Evolutionary conservation across 345 rosid species (phyloP).

Genomic region (Alliaria petiolata): DNA sequence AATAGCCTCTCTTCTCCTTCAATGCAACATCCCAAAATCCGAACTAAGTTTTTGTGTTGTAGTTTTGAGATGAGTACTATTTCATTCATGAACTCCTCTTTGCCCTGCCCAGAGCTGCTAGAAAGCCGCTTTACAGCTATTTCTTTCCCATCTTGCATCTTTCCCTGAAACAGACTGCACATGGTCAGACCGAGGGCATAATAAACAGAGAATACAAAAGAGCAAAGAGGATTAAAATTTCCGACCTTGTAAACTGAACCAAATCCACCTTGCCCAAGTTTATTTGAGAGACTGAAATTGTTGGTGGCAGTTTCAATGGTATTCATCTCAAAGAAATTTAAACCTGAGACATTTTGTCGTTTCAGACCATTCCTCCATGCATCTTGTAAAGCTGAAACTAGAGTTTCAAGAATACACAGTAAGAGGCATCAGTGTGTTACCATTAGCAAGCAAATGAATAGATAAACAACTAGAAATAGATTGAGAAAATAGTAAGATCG

Average conservation of each 20-base stretch:
- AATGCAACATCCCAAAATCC: conserved; percentile 45
- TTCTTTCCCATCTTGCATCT: conserved; percentile 31
- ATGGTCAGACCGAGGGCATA: background rate
- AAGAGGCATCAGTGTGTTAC: background rate
- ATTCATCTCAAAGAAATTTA: background rate
- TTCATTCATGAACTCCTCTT: conserved; percentile 40
- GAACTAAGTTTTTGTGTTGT: conserved; percentile 60
- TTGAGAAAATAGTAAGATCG: too few relatives aligned
- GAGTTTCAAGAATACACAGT: too few relatives aligned
- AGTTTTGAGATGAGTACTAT: conserved; percentile 41
- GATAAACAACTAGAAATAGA: background rate
- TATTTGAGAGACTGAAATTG: conserved; percentile 13
- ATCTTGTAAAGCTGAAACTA: background rate
- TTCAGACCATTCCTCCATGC: background rate
- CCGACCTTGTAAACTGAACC: conserved; percentile 28
- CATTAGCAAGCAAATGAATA: background rate
- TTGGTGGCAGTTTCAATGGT: conserved; percentile 6
- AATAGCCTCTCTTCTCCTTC: conserved; percentile 39
- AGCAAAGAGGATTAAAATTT: background rate
- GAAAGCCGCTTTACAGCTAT: conserved; percentile 51
- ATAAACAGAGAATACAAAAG: background rate
- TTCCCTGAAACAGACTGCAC: conserved; percentile 28
- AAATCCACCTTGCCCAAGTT: conserved; percentile 32
- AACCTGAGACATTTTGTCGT: background rate
- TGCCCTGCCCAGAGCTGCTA: conserved; percentile 40